Percentiles rank a stretch among this genome's conserved stretches.
Conservation (phyloP, 148 eudicot species). For the Chenopodium album region DNA sequence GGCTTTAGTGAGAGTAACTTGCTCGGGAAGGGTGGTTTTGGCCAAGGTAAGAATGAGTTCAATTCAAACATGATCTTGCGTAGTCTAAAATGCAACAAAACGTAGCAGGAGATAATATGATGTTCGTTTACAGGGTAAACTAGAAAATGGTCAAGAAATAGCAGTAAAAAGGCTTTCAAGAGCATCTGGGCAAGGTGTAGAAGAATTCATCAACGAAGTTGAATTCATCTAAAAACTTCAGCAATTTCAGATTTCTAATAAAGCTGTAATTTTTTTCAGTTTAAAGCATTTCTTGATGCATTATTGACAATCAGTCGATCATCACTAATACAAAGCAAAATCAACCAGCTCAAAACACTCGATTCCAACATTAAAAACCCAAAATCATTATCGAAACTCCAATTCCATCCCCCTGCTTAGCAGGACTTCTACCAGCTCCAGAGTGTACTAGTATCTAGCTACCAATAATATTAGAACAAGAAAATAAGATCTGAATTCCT, state of each 20-base stretch:
- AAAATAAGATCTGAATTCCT: too few species aligned
- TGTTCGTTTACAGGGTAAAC: constrained; percentile 33
- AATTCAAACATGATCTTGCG: too few species aligned
- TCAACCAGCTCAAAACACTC: not conserved
- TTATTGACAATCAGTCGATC: too few species aligned
- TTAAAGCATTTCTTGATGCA: not conserved
- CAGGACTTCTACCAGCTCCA: too few species aligned
- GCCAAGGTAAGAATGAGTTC: too few species aligned
- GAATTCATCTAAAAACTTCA: constrained; percentile 51
- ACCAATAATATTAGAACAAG: too few species aligned
- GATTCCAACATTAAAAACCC: too few species aligned
- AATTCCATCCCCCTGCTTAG: too few species aligned
- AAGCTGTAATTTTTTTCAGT: not conserved
- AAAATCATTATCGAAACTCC: not conserved
- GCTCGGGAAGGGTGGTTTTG: too few species aligned
- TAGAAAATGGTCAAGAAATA: constrained; percentile 39
- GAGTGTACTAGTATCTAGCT: too few species aligned
- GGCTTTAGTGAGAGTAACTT: too few species aligned
- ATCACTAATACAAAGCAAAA: not conserved
- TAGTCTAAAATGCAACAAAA: not conserved
- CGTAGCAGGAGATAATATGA: not conserved
- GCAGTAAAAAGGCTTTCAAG: constrained; percentile 57
- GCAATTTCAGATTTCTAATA: not conserved
- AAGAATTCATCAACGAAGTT: constrained; percentile 55
- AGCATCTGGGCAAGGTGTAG: constrained; percentile 46